Evolutionary conservation across 768 basidiomycete species (phyloP).

Genomic region (Agaricus sinodeliciosus): DNA sequence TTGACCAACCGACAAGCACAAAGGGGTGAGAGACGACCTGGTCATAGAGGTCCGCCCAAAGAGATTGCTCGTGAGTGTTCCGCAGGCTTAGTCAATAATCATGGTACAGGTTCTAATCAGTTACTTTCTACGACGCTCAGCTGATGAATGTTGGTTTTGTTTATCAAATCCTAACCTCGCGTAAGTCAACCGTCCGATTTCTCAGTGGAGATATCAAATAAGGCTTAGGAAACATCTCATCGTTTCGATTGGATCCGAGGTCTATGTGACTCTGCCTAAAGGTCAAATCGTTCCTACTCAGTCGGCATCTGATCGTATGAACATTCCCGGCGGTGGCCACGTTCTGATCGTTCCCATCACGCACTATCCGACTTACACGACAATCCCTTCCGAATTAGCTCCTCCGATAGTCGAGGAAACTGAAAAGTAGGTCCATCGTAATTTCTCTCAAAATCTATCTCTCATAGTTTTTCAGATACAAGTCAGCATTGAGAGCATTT

Average conservation of each 20-base stretch:
- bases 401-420: constrained; percentile 77
- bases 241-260: constrained; percentile 87
- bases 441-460: not conserved
- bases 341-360: constrained; percentile 90
- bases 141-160: constrained; percentile 98
- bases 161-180: constrained; percentile 89
- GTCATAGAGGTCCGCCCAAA: constrained; percentile 53
- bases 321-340: constrained; percentile 93
- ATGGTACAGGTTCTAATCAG: not conserved
- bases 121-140: constrained; percentile 28
- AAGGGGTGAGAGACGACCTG: constrained; percentile 31
- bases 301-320: constrained; percentile 35
- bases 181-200: constrained; percentile 33
- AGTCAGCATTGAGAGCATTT: constrained; percentile 62
- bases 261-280: constrained; percentile 94
- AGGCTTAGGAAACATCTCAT: constrained; percentile 83
- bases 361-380: constrained; percentile 83
- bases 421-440: constrained; percentile 42
- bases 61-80: constrained; percentile 69
- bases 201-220: constrained; percentile 9
- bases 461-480: constrained; percentile 48
- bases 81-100: not conserved
- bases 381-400: constrained; percentile 75
- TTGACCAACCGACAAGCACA: constrained; percentile 52
- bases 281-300: constrained; percentile 89